Conservation (phyloP, 306 rosid genomes). For the Ormosia semicastrata region DNA sequence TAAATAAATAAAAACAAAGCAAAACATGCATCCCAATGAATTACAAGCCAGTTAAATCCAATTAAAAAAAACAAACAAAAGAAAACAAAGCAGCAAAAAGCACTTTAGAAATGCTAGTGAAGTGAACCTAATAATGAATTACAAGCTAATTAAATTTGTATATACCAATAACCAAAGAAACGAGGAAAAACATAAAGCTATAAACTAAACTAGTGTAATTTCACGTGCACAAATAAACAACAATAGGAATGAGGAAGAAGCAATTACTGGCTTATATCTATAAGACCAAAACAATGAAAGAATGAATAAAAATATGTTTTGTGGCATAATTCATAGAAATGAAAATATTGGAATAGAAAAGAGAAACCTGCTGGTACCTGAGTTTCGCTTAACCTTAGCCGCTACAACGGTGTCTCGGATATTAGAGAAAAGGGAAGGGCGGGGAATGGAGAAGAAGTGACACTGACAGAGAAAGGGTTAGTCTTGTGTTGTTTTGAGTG, state of each 20-base stretch:
- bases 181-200: neutral
- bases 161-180: neutral
- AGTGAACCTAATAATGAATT: neutral
- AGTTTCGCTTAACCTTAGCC: slow-evolving; percentile 4
- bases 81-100: too few relatives aligned
- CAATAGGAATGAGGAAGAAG: neutral
- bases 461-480: neutral
- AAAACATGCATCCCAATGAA: neutral
- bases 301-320: neutral
- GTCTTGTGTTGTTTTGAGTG: neutral
- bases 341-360: neutral
- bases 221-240: neutral
- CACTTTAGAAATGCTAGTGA: neutral
- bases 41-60: neutral
- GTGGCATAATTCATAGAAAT: neutral
- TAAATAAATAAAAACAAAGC: neutral
- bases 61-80: neutral
- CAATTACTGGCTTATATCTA: neutral
- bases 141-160: neutral
- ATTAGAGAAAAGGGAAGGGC: neutral
- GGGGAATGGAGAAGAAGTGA: neutral
- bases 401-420: neutral
- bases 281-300: neutral
- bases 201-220: neutral
- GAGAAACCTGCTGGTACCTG: slow-evolving; percentile 19